phyloP scores from a whole-genome alignment of 1,284 basidiomycete species.

The Acaromyces ingoldii region DNA sequence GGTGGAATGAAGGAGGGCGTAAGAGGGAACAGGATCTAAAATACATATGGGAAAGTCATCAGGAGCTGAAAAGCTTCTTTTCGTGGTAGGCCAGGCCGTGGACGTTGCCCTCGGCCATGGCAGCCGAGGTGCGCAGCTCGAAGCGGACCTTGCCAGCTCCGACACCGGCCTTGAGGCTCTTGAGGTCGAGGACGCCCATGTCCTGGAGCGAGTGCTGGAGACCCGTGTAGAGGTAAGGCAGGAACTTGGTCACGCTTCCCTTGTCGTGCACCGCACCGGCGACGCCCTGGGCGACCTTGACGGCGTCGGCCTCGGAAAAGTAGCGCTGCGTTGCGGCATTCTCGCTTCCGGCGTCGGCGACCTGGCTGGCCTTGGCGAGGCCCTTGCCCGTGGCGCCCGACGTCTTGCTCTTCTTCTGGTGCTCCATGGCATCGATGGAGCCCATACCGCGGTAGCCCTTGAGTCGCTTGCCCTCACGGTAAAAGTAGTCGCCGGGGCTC shows the following conservation, averaged over 20 bases:
- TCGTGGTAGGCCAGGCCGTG: constrained; percentile 66
- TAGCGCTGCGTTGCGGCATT: constrained; percentile 96
- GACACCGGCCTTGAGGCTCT: constrained; percentile 64
- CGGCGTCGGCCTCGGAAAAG: constrained; percentile 88
- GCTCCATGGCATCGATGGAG: constrained; percentile 56
- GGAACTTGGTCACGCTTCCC: constrained; percentile 77
- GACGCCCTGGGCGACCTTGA: constrained; percentile 92
- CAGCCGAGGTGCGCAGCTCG: constrained; percentile 88
- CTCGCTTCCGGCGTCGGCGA: constrained; percentile 58
- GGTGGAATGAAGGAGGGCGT: too few species aligned
- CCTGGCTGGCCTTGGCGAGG: constrained; percentile 56
- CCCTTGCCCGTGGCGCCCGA: constrained; percentile 53
- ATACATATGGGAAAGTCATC: too few species aligned
- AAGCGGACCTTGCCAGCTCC: constrained; percentile 70
- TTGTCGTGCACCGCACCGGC: constrained; percentile 96
- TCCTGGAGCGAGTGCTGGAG: constrained; percentile 96
- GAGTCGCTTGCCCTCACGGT: constrained; percentile 95
- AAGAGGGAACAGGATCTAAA: too few species aligned
- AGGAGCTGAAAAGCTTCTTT: constrained; percentile 59
- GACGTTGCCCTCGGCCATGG: constrained; percentile 92
- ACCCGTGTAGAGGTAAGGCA: constrained; percentile 87
- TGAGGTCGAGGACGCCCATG: constrained; percentile 71
- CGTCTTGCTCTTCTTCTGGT: constrained; percentile 41
- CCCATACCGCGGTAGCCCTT: constrained; percentile 99
- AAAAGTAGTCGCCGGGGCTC: constrained; percentile 97